Conservation (phyloP, 768 basidiomycete species). For the Clathrus columnatus region DNA sequence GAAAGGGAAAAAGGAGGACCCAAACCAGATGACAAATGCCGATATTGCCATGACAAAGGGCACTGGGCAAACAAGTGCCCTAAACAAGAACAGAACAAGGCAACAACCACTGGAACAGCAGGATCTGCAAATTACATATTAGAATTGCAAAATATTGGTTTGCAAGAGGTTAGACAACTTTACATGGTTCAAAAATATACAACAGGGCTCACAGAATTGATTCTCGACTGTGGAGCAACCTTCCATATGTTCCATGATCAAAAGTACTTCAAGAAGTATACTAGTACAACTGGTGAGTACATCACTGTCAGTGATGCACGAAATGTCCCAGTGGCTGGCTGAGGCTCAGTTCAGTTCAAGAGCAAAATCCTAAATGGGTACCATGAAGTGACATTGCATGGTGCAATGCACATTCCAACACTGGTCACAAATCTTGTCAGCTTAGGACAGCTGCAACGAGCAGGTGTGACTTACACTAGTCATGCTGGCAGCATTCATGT, state of each 20-base stretch:
- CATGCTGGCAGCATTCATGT: background rate
- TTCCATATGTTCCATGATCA: constrained; percentile 15
- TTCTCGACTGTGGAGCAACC: constrained; percentile 15
- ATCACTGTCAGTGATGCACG: constrained; percentile 15
- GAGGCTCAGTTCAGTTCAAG: constrained; percentile 16
- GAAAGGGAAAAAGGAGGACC: background rate
- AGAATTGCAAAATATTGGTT: background rate
- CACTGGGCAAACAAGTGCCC: constrained; percentile 17
- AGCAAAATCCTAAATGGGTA: constrained; percentile 9
- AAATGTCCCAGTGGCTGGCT: constrained; percentile 1
- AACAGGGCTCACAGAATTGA: background rate
- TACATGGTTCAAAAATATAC: too few species aligned
- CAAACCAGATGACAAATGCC: constrained; percentile 13
- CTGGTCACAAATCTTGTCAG: constrained; percentile 16
- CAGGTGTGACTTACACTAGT: background rate
- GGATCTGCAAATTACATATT: constrained; percentile 11
- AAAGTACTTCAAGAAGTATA: constrained; percentile 10
- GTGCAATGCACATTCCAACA: constrained; percentile 14
- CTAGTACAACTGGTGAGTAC: background rate
- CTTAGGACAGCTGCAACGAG: constrained; percentile 12
- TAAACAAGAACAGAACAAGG: constrained; percentile 10
- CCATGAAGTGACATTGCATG: constrained; percentile 10
- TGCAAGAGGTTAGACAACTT: constrained; percentile 7
- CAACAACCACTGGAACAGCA: too few species aligned
- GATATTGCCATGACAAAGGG: constrained; percentile 13